These are phyloP conservation scores for Metschnikowia henanensis DNA, from an alignment of 805 yeast genomes.

Conservation along the genomic window DNA sequence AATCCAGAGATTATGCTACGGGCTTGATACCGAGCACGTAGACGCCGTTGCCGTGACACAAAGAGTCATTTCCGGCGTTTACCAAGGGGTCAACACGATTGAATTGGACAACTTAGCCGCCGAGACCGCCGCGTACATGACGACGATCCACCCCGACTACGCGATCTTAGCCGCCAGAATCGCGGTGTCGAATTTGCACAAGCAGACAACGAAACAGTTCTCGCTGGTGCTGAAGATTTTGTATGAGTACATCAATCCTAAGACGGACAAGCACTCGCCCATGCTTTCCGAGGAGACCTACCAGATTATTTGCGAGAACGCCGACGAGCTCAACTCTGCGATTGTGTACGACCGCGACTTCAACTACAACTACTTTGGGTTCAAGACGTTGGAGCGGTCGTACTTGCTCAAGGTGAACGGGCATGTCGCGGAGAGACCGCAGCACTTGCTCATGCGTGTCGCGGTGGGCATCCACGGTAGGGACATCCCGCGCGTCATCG, in stretches of 20 bases:
- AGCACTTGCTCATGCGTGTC: conserved; percentile 61
- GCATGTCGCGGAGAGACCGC: conserved; percentile 61
- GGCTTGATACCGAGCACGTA: conserved; percentile 86
- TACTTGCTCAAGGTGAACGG: conserved; percentile 55
- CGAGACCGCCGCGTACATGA: conserved; percentile 97
- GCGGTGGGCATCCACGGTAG: conserved; percentile 60
- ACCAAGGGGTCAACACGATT: conserved; percentile 93
- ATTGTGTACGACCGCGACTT: conserved; percentile 51
- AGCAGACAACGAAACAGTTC: conserved; percentile 87
- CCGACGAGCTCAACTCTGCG: conserved; percentile 46
- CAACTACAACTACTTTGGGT: conserved; percentile 58
- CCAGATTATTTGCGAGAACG: conserved; percentile 35
- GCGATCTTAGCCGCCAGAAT: conserved; percentile 94
- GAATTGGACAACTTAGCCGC: conserved; percentile 76
- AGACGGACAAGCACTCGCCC: conserved; percentile 58
- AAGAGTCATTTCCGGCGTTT: conserved; percentile 92
- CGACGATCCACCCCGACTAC: conserved; percentile 97
- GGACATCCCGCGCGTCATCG: conserved; percentile 52
- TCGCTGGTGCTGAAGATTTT: conserved; percentile 74
- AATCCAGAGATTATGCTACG: conserved; percentile 91
- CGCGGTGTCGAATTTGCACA: conserved; percentile 91
- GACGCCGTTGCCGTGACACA: conserved; percentile 97
- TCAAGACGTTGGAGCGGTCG: conserved; percentile 60
- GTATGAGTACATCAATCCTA: conserved; percentile 78
- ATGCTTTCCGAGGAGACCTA: conserved; percentile 45